These are phyloP conservation scores for Clonostachys sp. DNA, from an alignment of 2,329 filamentous ascomycete genomes.

Conservation along the genomic window DNA sequence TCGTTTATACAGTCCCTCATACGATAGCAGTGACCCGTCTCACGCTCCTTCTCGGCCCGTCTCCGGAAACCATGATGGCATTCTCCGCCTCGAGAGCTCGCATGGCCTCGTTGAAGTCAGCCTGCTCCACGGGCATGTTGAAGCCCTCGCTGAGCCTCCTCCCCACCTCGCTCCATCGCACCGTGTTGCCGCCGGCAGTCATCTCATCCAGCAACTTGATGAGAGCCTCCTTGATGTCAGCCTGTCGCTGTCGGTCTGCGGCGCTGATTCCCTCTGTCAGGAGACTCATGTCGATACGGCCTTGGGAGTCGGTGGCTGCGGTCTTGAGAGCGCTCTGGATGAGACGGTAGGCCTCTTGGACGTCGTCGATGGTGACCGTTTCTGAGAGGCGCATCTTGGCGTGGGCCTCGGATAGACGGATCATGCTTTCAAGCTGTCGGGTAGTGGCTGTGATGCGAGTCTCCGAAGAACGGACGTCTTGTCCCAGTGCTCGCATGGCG, in stretches of 20 bases:
- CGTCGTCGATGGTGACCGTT: slow-evolving; percentile 75
- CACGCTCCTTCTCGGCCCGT: slow-evolving; percentile 78
- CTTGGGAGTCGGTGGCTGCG: slow-evolving; percentile 88
- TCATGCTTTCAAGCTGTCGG: slow-evolving; percentile 96
- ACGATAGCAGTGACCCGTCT: slow-evolving; percentile 62
- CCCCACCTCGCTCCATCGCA: slow-evolving; percentile 75
- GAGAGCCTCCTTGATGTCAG: slow-evolving; percentile 79
- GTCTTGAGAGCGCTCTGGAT: slow-evolving; percentile 96
- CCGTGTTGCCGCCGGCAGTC: slow-evolving; percentile 60
- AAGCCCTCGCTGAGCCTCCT: slow-evolving; percentile 68
- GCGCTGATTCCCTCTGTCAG: slow-evolving; percentile 91
- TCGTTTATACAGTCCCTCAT: slow-evolving; percentile 3
- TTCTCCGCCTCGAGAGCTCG: slow-evolving; percentile 81
- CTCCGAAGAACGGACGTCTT: slow-evolving; percentile 81
- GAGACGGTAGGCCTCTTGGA: slow-evolving; percentile 83
- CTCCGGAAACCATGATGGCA: slow-evolving; percentile 72
- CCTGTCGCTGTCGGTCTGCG: slow-evolving; percentile 75
- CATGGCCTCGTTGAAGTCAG: slow-evolving; percentile 81
- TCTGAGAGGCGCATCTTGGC: slow-evolving; percentile 90
- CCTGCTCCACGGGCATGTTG: slow-evolving; percentile 66
- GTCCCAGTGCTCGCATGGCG: slow-evolving; percentile 89
- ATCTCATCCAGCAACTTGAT: slow-evolving; percentile 76
- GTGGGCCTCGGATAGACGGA: slow-evolving; percentile 91
- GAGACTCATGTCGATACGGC: slow-evolving; percentile 94
- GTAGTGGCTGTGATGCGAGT: slow-evolving; percentile 98